A percentile compares a stretch with the other conserved stretches of the same genome.
Evolutionary conservation across 139 green algal genomes (phyloP).

Genomic region (Chlorella ohadii): DNA sequence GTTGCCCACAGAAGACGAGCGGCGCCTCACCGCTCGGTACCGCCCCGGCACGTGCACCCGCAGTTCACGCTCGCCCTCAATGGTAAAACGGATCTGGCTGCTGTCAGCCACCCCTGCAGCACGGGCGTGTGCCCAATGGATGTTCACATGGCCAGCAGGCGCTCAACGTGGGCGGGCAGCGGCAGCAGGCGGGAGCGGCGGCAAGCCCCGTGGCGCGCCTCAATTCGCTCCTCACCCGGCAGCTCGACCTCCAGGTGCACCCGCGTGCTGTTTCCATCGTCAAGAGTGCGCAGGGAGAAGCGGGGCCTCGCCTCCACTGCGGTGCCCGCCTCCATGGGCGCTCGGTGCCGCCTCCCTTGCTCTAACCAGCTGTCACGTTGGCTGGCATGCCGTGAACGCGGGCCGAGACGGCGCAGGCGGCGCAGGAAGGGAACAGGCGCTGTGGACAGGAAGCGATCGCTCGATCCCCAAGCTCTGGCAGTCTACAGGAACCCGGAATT

Average conservation of each 20-base stretch:
- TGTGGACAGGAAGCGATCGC: no score
- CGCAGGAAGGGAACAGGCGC: no score
- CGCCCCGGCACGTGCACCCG: conserved; percentile 18
- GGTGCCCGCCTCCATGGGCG: no score
- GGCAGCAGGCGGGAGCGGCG: not conserved
- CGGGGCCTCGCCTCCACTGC: not conserved
- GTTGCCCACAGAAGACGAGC: no score
- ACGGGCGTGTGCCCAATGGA: not conserved
- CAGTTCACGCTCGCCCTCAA: not conserved
- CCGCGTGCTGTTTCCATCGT: not conserved
- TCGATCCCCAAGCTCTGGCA: no score
- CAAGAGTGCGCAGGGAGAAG: not conserved
- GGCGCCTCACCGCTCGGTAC: conserved; percentile 16
- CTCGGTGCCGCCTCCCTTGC: no score
- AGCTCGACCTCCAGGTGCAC: conserved; percentile 3
- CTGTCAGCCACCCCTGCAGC: conserved; percentile 18
- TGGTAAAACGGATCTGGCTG: not conserved
- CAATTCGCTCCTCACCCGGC: conserved; percentile 3
- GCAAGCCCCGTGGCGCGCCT: not conserved
- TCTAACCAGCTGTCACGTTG: no score
- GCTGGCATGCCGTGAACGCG: no score
- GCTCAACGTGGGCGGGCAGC: not conserved
- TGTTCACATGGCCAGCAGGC: not conserved
- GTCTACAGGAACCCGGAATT: no score
- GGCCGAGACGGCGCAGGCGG: no score